Percentiles rank a stretch among this genome's conserved stretches.
Conservation (phyloP, 2,329 filamentous ascomycete species). For the Pseudogymnoascus sp. region DNA sequence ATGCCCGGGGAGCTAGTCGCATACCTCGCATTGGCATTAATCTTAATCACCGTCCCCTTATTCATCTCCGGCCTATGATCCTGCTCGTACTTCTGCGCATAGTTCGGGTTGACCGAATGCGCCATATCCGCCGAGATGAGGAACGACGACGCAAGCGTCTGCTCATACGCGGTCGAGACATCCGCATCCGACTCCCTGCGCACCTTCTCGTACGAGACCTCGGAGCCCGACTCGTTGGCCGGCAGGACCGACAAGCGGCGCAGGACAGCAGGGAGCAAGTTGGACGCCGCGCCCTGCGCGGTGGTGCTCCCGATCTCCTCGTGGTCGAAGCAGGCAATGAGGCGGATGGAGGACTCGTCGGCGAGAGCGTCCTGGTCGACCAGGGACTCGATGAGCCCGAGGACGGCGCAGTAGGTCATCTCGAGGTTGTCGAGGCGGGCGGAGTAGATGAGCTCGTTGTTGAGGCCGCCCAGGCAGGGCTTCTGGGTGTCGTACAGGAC, state of each 20-base stretch:
- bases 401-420: conserved; percentile 89
- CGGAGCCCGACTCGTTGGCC: conserved; percentile 40
- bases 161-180: conserved; percentile 77
- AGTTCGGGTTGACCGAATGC: conserved; percentile 93
- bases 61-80: conserved; percentile 94
- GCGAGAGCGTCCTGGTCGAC: conserved; percentile 55
- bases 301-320: conserved; percentile 93
- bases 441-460: conserved; percentile 93
- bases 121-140: conserved; percentile 97
- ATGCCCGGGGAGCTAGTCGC: conserved; percentile 95
- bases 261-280: conserved; percentile 78
- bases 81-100: conserved; percentile 80
- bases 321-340: conserved; percentile 95
- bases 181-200: conserved; percentile 48
- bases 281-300: conserved; percentile 88
- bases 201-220: conserved; percentile 56
- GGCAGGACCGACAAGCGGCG: conserved; percentile 78
- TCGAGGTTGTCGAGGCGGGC: conserved; percentile 91
- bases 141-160: conserved; percentile 85
- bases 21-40: conserved; percentile 96
- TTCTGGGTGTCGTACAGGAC: conserved; percentile 96
- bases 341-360: conserved; percentile 70
- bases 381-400: conserved; percentile 76
- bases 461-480: conserved; percentile 73
- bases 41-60: conserved; percentile 90